These are phyloP conservation scores for Thamnidium elegans DNA, from an alignment of 192 early-diverging fungal genomes.

Conservation along the genomic window DNA sequence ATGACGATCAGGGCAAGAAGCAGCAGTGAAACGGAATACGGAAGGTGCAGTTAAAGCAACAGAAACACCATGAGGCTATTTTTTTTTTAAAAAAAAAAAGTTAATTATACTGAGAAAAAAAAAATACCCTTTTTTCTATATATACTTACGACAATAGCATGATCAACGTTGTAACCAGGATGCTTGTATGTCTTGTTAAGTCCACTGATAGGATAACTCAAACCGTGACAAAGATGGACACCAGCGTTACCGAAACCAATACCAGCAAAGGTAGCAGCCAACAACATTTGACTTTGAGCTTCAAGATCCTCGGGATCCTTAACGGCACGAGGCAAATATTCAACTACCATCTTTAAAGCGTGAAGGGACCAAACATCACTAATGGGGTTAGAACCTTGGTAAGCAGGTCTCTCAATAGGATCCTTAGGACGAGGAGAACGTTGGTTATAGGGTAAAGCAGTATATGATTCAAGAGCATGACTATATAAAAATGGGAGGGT, in stretches of 20 bases:
- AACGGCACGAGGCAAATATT: slow-evolving; percentile 74
- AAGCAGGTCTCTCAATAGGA: slow-evolving; percentile 82
- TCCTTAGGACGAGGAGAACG: slow-evolving; percentile 76
- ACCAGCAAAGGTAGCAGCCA: slow-evolving; percentile 88
- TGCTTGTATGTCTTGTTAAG: slow-evolving; percentile 81
- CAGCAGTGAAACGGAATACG: slow-evolving; percentile 82
- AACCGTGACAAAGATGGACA: slow-evolving; percentile 85
- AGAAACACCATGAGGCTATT: slow-evolving; percentile 55
- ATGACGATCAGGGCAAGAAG: slow-evolving; percentile 81
- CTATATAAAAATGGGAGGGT: slow-evolving; percentile 33
- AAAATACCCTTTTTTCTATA: background rate
- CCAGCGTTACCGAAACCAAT: slow-evolving; percentile 51
- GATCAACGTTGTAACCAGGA: slow-evolving; percentile 73
- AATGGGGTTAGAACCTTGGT: slow-evolving; percentile 92
- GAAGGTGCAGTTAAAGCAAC: slow-evolving; percentile 91
- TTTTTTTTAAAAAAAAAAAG: too few relatives aligned
- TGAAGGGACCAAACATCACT: slow-evolving; percentile 86
- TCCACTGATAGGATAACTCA: slow-evolving; percentile 85
- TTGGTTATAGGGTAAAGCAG: slow-evolving; percentile 80
- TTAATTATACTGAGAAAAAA: background rate
- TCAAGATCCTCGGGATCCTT: slow-evolving; percentile 61
- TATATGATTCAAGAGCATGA: slow-evolving; percentile 90
- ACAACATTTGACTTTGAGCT: slow-evolving; percentile 81
- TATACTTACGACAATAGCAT: slow-evolving; percentile 62
- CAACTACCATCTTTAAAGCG: slow-evolving; percentile 75